Conservation (phyloP, 331 rosid genomes). For the Quercus phellos region DNA sequence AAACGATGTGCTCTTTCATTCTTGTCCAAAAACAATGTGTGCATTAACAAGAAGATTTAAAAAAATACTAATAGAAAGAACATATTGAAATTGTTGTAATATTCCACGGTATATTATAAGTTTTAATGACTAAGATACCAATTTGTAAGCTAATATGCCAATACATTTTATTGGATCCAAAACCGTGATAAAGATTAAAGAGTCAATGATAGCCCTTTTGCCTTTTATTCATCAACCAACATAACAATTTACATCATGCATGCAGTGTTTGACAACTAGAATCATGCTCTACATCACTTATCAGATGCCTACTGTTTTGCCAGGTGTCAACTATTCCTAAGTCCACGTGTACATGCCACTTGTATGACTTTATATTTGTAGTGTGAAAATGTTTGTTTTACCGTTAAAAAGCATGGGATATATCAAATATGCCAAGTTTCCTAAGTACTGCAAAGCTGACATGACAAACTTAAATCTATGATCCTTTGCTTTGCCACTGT, state of each 20-base stretch:
- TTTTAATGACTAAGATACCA: no score
- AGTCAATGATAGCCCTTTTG: no score
- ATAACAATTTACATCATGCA: neutral
- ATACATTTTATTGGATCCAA: no score
- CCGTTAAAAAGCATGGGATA: slow-evolving; percentile 26
- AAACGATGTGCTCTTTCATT: no score
- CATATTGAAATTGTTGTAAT: no score
- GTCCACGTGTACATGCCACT: slow-evolving; percentile 24
- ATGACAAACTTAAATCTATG: neutral
- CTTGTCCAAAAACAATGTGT: no score
- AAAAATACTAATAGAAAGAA: no score
- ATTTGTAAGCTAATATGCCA: no score
- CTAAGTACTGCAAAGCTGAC: neutral
- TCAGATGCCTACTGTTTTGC: slow-evolving; percentile 3
- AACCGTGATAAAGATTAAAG: no score
- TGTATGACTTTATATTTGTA: neutral
- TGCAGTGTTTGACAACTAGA: neutral
- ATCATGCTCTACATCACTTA: neutral
- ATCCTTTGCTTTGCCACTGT: slow-evolving; percentile 44
- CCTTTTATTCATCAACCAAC: no score
- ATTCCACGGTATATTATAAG: no score
- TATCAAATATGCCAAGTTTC: slow-evolving; percentile 14
- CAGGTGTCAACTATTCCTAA: neutral
- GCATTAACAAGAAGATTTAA: no score
- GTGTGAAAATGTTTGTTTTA: neutral